These are phyloP conservation scores for Camelina sativa DNA, from an alignment of 345 rosid genomes.

Conservation along the genomic window DNA sequence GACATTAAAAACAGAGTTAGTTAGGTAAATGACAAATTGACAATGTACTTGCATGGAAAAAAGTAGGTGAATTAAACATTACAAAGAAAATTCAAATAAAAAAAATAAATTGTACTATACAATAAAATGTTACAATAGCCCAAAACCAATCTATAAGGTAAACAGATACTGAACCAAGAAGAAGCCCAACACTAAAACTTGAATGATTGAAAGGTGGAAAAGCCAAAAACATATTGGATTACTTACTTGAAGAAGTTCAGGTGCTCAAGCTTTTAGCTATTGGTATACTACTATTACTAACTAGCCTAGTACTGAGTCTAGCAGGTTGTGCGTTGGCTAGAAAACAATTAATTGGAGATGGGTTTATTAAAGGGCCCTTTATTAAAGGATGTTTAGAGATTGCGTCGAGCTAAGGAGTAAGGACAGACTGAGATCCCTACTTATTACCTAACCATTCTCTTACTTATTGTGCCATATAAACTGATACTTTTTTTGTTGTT, in stretches of 20 bases:
- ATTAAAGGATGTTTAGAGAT: not conserved
- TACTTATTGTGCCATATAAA: no score
- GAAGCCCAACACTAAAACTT: not conserved
- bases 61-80: no score
- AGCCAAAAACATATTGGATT: not conserved
- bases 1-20: no score
- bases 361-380: not conserved
- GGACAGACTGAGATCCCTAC: no score
- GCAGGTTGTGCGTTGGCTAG: not conserved
- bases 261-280: not conserved
- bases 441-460: no score
- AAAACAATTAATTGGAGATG: no score
- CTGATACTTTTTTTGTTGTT: no score
- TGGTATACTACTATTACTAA: not conserved
- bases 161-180: not conserved
- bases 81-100: no score
- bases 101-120: not conserved
- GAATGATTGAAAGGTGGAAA: not conserved
- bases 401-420: no score
- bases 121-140: not conserved
- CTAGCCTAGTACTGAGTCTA: not conserved
- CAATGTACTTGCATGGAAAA: no score
- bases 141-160: not conserved
- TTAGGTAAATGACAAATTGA: no score
- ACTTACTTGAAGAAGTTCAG: not conserved